phyloP scores from a whole-genome alignment of 331 rosid species.

The Phaseolus coccineus region DNA sequence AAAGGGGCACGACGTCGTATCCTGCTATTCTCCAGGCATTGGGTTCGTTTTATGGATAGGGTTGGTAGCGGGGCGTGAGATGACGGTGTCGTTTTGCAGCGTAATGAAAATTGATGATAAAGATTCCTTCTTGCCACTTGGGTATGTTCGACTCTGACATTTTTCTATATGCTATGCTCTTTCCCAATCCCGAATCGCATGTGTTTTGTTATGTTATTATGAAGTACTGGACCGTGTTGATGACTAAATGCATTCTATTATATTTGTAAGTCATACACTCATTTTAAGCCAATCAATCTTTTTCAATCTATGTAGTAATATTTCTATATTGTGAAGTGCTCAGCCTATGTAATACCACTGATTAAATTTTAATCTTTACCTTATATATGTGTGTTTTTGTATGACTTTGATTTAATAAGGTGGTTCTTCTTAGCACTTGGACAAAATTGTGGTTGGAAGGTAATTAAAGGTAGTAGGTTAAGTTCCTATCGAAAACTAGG shows the following conservation, averaged over 20 bases:
- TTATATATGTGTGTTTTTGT: neutral
- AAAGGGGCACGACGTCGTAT: neutral
- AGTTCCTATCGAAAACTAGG: too few relatives aligned
- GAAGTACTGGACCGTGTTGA: neutral
- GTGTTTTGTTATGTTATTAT: neutral
- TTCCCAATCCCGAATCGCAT: neutral
- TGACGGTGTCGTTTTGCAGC: neutral
- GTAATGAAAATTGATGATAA: neutral
- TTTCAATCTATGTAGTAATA: neutral
- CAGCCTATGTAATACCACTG: too few relatives aligned
- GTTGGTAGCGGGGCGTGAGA: neutral
- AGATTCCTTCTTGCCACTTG: constrained; percentile 17
- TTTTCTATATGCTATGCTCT: neutral
- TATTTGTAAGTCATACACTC: neutral
- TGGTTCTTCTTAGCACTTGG: neutral
- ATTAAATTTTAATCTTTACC: too few relatives aligned
- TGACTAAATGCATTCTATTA: neutral
- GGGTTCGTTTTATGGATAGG: constrained; percentile 5
- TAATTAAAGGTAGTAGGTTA: too few relatives aligned
- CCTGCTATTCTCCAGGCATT: neutral
- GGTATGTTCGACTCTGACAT: neutral
- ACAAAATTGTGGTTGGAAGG: too few relatives aligned
- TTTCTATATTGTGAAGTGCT: neutral
- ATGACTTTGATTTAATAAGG: too few relatives aligned
- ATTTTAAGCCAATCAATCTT: neutral